These are phyloP conservation scores for Plectosphaerella plurivora DNA, from an alignment of 2,329 filamentous ascomycete species.

Conservation along the genomic window DNA sequence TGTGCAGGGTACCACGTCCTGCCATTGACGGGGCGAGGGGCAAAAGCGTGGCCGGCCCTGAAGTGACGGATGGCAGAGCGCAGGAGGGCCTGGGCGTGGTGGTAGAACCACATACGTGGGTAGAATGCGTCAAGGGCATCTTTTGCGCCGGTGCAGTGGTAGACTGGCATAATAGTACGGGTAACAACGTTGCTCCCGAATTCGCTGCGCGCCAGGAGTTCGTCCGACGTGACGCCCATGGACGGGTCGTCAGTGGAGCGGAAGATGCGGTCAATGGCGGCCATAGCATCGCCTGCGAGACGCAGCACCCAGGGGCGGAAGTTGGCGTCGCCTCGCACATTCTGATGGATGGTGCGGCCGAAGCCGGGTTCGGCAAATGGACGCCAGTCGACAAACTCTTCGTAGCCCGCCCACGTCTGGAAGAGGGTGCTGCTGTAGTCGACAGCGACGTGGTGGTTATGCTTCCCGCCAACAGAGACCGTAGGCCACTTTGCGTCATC, in stretches of 20 bases:
- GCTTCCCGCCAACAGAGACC: conserved; percentile 9
- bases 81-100: conserved; percentile 24
- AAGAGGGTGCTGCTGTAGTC: conserved; percentile 36
- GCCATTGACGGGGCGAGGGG: conserved; percentile 21
- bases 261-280: conserved; percentile 23
- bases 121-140: conserved; percentile 24
- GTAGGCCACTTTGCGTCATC: conserved; percentile 16
- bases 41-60: conserved; percentile 15
- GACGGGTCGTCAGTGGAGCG: conserved; percentile 21
- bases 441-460: conserved; percentile 28
- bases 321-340: conserved; percentile 12
- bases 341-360: conserved; percentile 15
- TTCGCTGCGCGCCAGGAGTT: conserved; percentile 24
- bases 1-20: conserved; percentile 21
- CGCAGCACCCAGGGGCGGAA: conserved; percentile 24
- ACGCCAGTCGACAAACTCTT: conserved; percentile 26
- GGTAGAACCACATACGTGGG: conserved; percentile 32
- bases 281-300: conserved; percentile 25
- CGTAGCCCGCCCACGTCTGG: conserved; percentile 31
- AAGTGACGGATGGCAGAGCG: conserved; percentile 19
- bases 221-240: conserved; percentile 17
- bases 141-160: conserved; percentile 35
- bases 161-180: conserved; percentile 28
- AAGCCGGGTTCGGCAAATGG: conserved; percentile 21
- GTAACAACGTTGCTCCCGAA: conserved; percentile 32